Conservation (phyloP, 805 yeast genomes). For the Pichia insulana region DNA sequence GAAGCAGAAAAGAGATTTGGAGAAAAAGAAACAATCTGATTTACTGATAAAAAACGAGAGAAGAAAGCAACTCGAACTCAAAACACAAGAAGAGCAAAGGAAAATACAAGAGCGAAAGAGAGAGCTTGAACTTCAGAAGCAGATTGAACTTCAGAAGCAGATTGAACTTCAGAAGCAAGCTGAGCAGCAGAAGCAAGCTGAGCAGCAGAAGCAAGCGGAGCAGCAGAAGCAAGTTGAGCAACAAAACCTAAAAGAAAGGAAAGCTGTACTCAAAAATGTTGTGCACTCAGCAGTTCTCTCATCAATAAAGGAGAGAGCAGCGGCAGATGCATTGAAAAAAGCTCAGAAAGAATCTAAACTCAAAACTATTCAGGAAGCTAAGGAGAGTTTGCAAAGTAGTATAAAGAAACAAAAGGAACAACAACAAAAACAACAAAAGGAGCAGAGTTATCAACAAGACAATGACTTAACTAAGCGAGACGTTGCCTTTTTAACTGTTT, state of each 20-base stretch:
- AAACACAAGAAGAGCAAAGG: conserved; percentile 4
- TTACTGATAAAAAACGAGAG: too few species aligned
- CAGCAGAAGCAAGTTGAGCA: background rate
- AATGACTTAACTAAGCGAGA: conserved; percentile 13
- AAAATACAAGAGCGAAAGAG: conserved; percentile 4
- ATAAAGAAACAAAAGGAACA: conserved; percentile 5
- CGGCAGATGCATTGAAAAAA: background rate
- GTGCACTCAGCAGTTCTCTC: background rate
- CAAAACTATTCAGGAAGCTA: conserved; percentile 10
- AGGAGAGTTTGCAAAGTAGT: conserved; percentile 2
- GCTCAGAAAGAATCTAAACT: conserved; percentile 7
- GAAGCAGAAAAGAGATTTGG: background rate
- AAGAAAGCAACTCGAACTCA: background rate
- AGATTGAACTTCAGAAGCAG: background rate
- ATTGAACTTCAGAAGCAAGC: background rate
- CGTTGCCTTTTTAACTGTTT: conserved; percentile 19
- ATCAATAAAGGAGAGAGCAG: background rate
- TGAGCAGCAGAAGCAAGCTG: background rate
- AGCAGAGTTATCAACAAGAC: background rate
- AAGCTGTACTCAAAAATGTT: background rate
- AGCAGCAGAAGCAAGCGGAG: background rate
- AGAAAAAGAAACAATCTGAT: background rate
- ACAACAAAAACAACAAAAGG: conserved; percentile 1
- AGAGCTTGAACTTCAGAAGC: background rate
- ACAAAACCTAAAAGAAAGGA: background rate